phyloP scores from a whole-genome alignment of 2,329 filamentous ascomycete species.

The Cladophialophora psammophila region DNA sequence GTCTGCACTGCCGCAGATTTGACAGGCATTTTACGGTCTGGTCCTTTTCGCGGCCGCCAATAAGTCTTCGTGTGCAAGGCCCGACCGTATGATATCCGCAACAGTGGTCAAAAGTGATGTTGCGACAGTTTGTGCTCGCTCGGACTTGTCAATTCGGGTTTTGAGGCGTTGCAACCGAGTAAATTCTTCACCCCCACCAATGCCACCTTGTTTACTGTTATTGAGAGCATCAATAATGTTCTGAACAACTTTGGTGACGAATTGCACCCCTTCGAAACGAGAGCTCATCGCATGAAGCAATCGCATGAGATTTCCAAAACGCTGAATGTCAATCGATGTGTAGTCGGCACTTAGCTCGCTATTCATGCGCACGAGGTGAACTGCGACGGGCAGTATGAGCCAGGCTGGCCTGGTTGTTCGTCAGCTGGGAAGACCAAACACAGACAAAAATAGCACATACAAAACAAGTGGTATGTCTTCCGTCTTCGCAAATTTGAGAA shows the following conservation, averaged over 20 bases:
- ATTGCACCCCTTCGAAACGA: conserved; percentile 6
- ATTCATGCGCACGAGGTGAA: conserved; percentile 1
- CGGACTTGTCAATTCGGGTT: neutral
- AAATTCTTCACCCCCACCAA: conserved; percentile 1
- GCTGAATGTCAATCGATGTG: conserved; percentile 4
- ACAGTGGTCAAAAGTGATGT: neutral
- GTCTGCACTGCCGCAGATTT: too few relatives aligned
- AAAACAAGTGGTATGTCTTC: conserved; percentile 5
- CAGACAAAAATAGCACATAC: neutral
- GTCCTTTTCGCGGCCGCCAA: neutral
- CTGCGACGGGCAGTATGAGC: conserved; percentile 9
- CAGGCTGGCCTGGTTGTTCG: neutral
- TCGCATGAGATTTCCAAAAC: conserved; percentile 6
- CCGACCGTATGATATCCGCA: conserved; percentile 7
- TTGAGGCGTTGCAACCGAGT: neutral
- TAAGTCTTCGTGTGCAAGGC: neutral
- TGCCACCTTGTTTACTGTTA: neutral
- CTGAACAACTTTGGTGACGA: conserved; percentile 1
- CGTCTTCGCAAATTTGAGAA: conserved; percentile 1
- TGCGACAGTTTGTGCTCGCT: conserved; percentile 4
- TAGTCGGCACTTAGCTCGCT: conserved; percentile 1
- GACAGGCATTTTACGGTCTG: neutral
- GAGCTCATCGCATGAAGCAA: conserved; percentile 5
- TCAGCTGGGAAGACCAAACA: neutral
- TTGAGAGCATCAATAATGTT: conserved; percentile 10